Base-by-base conservation (phyloP, 164 flowering plant genomes). In the Nymphaea colorata region DNA sequence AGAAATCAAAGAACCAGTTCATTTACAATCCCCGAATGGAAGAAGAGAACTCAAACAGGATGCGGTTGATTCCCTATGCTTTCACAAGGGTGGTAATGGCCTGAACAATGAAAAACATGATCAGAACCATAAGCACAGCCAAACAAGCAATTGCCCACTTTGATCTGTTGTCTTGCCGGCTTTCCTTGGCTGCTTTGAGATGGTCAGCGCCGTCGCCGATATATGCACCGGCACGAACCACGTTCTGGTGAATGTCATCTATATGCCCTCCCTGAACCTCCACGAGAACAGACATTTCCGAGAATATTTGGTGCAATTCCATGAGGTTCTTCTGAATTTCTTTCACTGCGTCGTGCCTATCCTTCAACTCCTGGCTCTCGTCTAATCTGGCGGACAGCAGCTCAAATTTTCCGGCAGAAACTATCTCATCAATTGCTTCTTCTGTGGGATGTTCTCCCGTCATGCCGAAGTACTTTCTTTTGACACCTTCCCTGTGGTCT, bases 271-370 rank as follows among this genome's bases (percentile, higher is more conserved):
- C 95, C 66, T 91, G 95, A 11, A 79, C 64, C 71, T 86, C 95
- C 4, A 89, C 91, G 72, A 89, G 61, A 67, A 89, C 82, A 6
- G 97, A 89, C 97, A 90, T 90, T 72, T 90, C 97, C 4, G 87
- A 85, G 69, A 91, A 89, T 41, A 89, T 86, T 66, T 91, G 90
- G 66, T 87, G 93, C 67, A 91, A 78, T 76, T 78, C 84, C 10
- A 72, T 75, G 82, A 91, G 75, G 60, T 93, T 91, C 70, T 79
- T 86, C 80, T 81, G 83, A 3, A 91, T 75, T 36, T 84, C 89
- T 76, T 75, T 80, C 71, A 80, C 83, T 6, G 88, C 87, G 16
- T 85, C 88, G 64, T 88, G 83, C 73, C 89, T 84, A 65, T 82
- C 93, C 60, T 75, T 68, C 42, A 66, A 79, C 70, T 79, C 86